A percentile compares a stretch with the other conserved stretches of the same genome.
Evolutionary conservation across 1,139 yeast species (phyloP).

Genomic region (Nakaseomyces kungkrabaensis): DNA sequence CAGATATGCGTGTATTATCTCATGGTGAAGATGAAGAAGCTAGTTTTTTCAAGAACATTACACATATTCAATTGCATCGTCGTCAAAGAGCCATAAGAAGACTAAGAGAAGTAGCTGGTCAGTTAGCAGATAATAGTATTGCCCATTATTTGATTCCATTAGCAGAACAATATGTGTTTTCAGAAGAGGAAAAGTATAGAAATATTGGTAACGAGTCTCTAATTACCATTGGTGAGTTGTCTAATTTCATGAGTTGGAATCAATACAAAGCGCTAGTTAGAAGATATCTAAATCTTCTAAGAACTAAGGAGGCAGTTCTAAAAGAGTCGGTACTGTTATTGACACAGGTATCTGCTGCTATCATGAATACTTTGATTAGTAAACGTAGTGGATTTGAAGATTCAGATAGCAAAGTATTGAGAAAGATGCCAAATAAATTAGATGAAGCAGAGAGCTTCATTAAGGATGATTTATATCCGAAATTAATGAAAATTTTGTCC

Average conservation of each 20-base stretch:
- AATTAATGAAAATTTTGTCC: slow-evolving; percentile 48
- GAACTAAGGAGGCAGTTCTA: slow-evolving; percentile 41
- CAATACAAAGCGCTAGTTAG: slow-evolving; percentile 70
- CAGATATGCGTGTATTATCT: slow-evolving; percentile 58
- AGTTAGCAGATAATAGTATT: slow-evolving; percentile 48
- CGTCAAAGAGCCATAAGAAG: slow-evolving; percentile 75
- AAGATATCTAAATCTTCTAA: slow-evolving; percentile 56
- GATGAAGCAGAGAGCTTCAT: slow-evolving; percentile 46
- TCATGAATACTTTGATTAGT: slow-evolving; percentile 30
- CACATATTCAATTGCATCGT: slow-evolving; percentile 78
- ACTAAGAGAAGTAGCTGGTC: slow-evolving; percentile 35
- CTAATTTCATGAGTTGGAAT: slow-evolving; percentile 58
- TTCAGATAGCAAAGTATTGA: slow-evolving; percentile 15
- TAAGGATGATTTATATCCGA: slow-evolving; percentile 50
- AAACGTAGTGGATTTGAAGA: slow-evolving; percentile 8
- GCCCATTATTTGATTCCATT: slow-evolving; percentile 79
- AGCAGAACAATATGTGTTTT: slow-evolving; percentile 64
- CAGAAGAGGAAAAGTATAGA: slow-evolving; percentile 46
- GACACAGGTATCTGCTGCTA: slow-evolving; percentile 52
- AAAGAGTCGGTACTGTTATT: slow-evolving; percentile 55
- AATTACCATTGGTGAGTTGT: slow-evolving; percentile 49
- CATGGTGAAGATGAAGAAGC: slow-evolving; percentile 71
- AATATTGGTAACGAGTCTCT: slow-evolving; percentile 69
- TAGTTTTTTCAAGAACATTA: slow-evolving; percentile 69
- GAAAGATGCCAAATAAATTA: slow-evolving; percentile 31